Evolutionary conservation across 2,329 filamentous ascomycete species (phyloP), one percentile per base, ranked within the genome.

Genomic region (Trichoderma koningii): DNA sequence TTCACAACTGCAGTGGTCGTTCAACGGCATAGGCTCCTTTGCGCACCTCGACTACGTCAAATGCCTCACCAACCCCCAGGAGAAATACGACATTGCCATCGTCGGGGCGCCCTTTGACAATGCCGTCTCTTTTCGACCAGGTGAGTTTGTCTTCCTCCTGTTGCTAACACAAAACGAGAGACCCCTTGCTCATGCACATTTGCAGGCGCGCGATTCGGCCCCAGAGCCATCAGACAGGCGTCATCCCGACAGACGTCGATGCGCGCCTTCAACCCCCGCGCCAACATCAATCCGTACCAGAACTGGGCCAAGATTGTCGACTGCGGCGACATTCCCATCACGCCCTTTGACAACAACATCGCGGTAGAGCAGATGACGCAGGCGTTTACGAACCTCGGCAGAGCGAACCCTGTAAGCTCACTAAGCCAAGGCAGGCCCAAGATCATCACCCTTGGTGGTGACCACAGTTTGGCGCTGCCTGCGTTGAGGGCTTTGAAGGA

Each of bases 241-340:
- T 94, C 91, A 38, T 84, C 89, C 9, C 88, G 93, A 19, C 93
- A 97, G 78, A 92, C 89, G 14, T 84, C 87, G 3, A 91, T 90
- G 75, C 86, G 91, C 51, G 90, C 89, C 73, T 80, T 90, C 83
- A 97, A 97, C 77, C 86, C 89, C 3, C 87, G 92, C 23, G 92
- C 92, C 1, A 84, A 83, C 45, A 84, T 97, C 69, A 97, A 97
- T 76, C 92, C 93, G 0, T 97, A 95, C 78, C 70, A 89, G 74
- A 89, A 85, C 72, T 94, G 91, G 85, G 88, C 92, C 10, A 92
- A 85, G 55, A 86, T 97, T 66, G 81, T 95, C 59, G 93, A 97
- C 80, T 97, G 93, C 75, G 93, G 93, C 53, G 93, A 97, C 74
- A 92, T 97, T 65, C 93, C 93, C 34, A 83, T 96, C 69, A 91